Conservation (phyloP, 2,329 filamentous ascomycete species). For the Phaeosphaeria sp. region DNA sequence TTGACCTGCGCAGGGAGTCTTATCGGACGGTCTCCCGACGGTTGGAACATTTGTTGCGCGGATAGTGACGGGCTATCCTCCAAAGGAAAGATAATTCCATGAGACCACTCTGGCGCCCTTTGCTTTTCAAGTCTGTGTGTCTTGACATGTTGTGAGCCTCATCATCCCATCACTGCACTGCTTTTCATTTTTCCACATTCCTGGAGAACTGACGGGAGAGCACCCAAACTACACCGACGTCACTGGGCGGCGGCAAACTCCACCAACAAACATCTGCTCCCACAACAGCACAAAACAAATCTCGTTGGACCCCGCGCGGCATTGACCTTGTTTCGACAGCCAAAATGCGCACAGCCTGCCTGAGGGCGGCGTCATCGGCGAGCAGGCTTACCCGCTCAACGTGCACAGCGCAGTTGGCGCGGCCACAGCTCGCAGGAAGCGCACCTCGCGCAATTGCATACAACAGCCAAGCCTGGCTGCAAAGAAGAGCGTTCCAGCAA, state of each 20-base stretch:
- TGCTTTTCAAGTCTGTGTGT: neutral
- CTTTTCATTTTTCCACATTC: neutral
- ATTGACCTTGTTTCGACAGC: constrained; percentile 2
- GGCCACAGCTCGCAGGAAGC: constrained; percentile 23
- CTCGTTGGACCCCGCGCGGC: neutral
- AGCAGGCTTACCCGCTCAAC: constrained; percentile 32
- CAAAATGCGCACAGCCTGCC: constrained; percentile 41
- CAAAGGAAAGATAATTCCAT: constrained; percentile 6
- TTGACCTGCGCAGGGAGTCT: constrained; percentile 8
- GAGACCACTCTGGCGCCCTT: constrained; percentile 1
- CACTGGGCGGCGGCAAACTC: neutral
- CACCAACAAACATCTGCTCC: neutral
- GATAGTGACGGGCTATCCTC: constrained; percentile 23
- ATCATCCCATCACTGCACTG: neutral
- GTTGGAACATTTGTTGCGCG: constrained; percentile 5
- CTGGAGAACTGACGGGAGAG: neutral
- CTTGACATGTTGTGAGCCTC: constrained; percentile 9
- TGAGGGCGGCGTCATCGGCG: constrained; percentile 40
- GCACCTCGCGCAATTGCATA: constrained; percentile 22
- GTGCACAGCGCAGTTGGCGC: constrained; percentile 27
- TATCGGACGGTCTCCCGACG: constrained; percentile 14
- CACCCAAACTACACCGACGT: neutral
- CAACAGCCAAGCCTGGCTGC: constrained; percentile 20
- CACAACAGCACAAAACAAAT: neutral
- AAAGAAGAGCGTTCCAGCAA: constrained; percentile 33